Conservation (phyloP, 106 monocot genomes). For the Dendrobium nobile region DNA sequence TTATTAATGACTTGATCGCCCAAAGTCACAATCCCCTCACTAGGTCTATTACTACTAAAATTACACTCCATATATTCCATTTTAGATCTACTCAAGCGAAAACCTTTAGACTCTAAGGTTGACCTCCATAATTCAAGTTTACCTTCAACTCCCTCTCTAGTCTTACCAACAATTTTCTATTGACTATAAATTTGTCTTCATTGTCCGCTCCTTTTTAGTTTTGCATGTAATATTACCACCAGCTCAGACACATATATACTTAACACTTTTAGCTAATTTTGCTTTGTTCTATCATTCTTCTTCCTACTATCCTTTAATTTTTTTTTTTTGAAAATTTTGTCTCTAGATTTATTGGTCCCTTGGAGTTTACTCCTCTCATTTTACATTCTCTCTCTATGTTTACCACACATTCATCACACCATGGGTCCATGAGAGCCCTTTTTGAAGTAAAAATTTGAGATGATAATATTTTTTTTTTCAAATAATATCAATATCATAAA, state of each 20-base stretch:
- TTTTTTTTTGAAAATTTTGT: too few relatives aligned
- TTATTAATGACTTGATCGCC: too few relatives aligned
- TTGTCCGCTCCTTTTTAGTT: too few relatives aligned
- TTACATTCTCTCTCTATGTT: neutral
- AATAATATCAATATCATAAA: neutral
- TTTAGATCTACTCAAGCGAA: too few relatives aligned
- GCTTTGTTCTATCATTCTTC: neutral
- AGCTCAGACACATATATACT: neutral
- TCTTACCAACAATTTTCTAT: too few relatives aligned
- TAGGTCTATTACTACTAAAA: too few relatives aligned
- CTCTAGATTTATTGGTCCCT: too few relatives aligned
- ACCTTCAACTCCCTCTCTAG: too few relatives aligned
- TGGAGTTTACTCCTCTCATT: neutral
- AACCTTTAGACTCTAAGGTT: too few relatives aligned
- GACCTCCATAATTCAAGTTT: too few relatives aligned
- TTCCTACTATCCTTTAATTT: neutral
- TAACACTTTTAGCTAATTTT: neutral
- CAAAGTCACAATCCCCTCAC: too few relatives aligned
- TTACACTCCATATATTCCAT: too few relatives aligned
- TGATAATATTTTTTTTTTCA: neutral
- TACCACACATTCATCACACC: neutral
- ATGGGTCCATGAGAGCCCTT: neutral
- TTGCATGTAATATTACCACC: neutral
- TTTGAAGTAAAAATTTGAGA: neutral
- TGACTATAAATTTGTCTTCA: neutral